Conservation (phyloP, 768 basidiomycete species). For the Mycena galericulata region DNA sequence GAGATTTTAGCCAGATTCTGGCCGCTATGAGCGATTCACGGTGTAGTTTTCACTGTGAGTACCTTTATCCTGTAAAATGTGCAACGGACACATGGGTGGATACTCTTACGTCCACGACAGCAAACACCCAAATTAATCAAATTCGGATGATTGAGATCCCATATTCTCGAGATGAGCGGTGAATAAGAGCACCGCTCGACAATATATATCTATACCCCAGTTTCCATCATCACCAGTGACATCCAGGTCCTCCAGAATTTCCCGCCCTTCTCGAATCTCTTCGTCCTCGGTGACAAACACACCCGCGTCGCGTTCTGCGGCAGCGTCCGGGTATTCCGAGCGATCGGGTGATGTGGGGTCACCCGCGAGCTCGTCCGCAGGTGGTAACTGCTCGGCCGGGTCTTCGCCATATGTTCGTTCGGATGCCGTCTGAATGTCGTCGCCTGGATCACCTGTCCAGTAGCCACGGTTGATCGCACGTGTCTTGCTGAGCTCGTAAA, state of each 20-base stretch:
- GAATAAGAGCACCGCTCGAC: conserved; percentile 11
- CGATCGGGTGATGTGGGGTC: background rate
- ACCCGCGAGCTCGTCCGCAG: conserved; percentile 19
- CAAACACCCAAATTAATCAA: no score
- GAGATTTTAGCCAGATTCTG: no score
- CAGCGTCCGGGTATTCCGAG: background rate
- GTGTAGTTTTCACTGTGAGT: no score
- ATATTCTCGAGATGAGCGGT: no score
- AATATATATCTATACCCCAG: conserved; percentile 38
- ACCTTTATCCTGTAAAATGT: no score
- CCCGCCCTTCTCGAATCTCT: conserved; percentile 19
- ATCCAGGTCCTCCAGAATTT: conserved; percentile 32
- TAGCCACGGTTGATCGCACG: conserved; percentile 41
- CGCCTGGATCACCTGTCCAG: conserved; percentile 41
- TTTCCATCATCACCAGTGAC: conserved; percentile 33
- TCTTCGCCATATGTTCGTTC: conserved; percentile 27
- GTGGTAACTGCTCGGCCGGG: conserved; percentile 3
- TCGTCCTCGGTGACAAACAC: conserved; percentile 32
- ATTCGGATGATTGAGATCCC: no score
- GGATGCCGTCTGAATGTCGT: conserved; percentile 22
- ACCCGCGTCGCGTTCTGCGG: conserved; percentile 18
- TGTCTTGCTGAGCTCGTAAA: conserved; percentile 39
- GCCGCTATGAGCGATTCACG: no score
- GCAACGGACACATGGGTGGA: no score
- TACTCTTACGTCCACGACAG: no score